A percentile compares a stretch with the other conserved stretches of the same genome.
Conservation (phyloP, 106 monocot genomes). For the Platanthera zijinensis region DNA sequence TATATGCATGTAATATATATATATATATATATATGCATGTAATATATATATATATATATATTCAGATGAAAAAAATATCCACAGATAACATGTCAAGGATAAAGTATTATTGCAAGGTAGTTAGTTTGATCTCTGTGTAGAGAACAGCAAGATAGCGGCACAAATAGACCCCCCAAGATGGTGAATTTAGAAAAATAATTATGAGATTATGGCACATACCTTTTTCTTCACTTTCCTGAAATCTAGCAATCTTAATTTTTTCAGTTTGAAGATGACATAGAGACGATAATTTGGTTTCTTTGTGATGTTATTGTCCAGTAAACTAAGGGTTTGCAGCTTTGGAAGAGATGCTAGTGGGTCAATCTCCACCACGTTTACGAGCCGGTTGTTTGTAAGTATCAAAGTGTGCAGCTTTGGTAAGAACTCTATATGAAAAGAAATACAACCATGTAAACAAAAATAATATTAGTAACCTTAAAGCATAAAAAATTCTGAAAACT, state of each 20-base stretch:
- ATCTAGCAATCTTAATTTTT: conserved; percentile 74
- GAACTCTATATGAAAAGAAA: conserved; percentile 40
- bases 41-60: too few relatives aligned
- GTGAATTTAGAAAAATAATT: not conserved
- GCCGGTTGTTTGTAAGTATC: conserved; percentile 92
- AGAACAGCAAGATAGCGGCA: not conserved
- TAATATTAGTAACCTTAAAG: not conserved
- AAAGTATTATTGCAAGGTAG: not conserved
- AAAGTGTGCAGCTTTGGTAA: conserved; percentile 89
- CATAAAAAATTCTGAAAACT: not conserved
- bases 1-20: too few relatives aligned
- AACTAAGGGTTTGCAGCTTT: conserved; percentile 75
- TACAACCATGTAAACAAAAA: not conserved
- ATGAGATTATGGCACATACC: conserved; percentile 27
- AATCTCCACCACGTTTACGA: conserved; percentile 89
- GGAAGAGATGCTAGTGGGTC: conserved; percentile 92
- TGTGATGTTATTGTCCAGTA: conserved; percentile 90
- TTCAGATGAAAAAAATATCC: not conserved
- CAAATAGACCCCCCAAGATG: not conserved
- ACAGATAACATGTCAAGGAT: not conserved
- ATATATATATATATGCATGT: too few relatives aligned
- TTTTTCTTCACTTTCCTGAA: conserved; percentile 92
- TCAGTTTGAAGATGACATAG: conserved; percentile 91
- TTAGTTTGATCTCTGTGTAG: not conserved
- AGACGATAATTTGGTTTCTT: conserved; percentile 92